Evolutionary conservation across 345 rosid genomes (phyloP), one percentile per base, ranked within the genome.

Genomic region (Salix koriyanagi): DNA sequence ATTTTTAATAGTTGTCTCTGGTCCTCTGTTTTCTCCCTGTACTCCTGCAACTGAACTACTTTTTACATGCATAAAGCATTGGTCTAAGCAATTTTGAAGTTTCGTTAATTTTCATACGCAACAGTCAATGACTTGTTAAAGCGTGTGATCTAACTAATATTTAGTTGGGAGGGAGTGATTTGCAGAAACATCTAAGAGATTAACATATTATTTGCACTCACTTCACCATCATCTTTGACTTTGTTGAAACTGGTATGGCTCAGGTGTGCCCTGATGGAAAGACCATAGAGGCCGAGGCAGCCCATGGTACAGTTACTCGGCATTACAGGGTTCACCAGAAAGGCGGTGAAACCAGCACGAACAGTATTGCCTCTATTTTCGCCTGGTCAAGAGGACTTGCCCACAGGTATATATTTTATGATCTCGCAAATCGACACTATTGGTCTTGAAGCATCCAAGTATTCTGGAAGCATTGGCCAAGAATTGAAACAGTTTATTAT

Each of bases 181-280:
- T 71, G 62, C 32, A 26, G 10, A 28, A 56, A 56, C 62, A 56
- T 3, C 28, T n/a, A 56, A 3, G 62, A n/a, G 11, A 19, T 19
- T 50, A 52, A 6, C 23, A 52, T 52, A 58, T n/a, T 58, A 13
- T 58, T n/a, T 21, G 8, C 28, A 7, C 62, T n/a, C 28, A 19
- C 11, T 21, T 7, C 2, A 2, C 16, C 32, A 13, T 28, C 67
- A 65, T 65, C 64, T 58, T 25, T 65, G 68, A 34, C 68, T 65
- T 30, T 28, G 37, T 30, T 15, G 10, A 26, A 65, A 30, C 19
- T 79, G 65, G 56, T 23, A n/a, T 78, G 73, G 14, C 67, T 77
- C 86, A 96, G 99, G 98, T 96, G 50, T 96, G 99, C 79, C 99
- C 99, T 0, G 99, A 96, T 81, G 99, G 99, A 19, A 96, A 93